Conservation (phyloP, 371 early-diverging fungal genomes). For the Rhizomucor pusillus region DNA sequence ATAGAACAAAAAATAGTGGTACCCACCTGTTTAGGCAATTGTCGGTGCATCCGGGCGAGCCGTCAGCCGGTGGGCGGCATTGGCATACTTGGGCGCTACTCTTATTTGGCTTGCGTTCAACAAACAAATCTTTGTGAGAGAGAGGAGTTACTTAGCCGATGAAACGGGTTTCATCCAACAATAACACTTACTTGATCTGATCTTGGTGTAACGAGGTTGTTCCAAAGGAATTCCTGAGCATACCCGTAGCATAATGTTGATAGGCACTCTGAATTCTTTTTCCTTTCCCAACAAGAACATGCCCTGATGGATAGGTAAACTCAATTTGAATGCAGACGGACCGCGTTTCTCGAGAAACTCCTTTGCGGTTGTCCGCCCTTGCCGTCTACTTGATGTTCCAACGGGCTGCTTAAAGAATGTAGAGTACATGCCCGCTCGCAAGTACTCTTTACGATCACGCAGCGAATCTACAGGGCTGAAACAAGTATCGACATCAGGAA, state of each 20-base stretch:
- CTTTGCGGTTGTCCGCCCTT: neutral
- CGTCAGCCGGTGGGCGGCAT: slow-evolving; percentile 59
- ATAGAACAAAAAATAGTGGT: neutral
- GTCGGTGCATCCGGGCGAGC: slow-evolving; percentile 64
- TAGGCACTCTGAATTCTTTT: slow-evolving; percentile 45
- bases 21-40: slow-evolving; percentile 71
- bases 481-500: neutral
- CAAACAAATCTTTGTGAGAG: slow-evolving; percentile 61
- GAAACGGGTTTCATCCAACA: neutral
- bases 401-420: neutral
- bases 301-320: neutral
- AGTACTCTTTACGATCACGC: slow-evolving; percentile 11
- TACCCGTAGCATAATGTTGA: slow-evolving; percentile 44
- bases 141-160: neutral
- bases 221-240: slow-evolving; percentile 23
- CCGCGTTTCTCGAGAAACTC: neutral
- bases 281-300: slow-evolving; percentile 24
- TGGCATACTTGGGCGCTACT: slow-evolving; percentile 54
- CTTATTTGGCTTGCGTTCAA: slow-evolving; percentile 65
- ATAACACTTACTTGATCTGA: slow-evolving; percentile 32
- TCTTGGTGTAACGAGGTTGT: slow-evolving; percentile 26
- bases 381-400: neutral
- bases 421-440: slow-evolving; percentile 23
- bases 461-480: neutral
- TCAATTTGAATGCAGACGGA: neutral